Evolutionary conservation across 2,329 filamentous ascomycete species (phyloP).

Genomic region (Cytospora piceicola): DNA sequence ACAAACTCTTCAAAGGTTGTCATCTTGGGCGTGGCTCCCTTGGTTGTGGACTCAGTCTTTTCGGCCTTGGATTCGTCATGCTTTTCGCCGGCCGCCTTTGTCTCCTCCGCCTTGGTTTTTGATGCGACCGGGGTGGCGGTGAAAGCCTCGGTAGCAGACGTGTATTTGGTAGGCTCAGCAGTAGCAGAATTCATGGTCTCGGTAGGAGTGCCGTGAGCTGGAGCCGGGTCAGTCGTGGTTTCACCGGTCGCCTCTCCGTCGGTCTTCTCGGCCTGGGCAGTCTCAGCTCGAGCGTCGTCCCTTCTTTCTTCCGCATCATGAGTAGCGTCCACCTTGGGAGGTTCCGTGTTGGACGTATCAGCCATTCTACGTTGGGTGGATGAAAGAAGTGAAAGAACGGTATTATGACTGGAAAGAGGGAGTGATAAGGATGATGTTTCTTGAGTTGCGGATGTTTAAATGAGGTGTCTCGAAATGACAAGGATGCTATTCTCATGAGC

Average conservation of each 20-base stretch:
- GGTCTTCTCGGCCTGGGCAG: not conserved
- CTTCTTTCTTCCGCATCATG: not conserved
- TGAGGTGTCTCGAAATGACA: conserved; percentile 2
- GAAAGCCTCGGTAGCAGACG: not conserved
- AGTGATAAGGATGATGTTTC: not conserved
- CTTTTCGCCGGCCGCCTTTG: conserved; percentile 5
- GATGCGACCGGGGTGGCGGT: not conserved
- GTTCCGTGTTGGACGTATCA: conserved; percentile 15
- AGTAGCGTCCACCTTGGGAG: conserved; percentile 12
- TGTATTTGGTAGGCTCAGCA: not conserved
- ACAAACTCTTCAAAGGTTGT: conserved; percentile 59
- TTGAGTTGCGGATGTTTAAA: conserved; percentile 11
- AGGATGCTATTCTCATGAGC: not conserved
- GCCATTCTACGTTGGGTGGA: conserved; percentile 20
- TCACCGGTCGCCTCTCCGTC: not conserved
- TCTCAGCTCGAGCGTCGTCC: conserved; percentile 14
- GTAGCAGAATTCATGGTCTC: conserved; percentile 1
- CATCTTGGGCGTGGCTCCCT: conserved; percentile 11
- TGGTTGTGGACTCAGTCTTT: not conserved
- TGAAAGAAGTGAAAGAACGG: conserved; percentile 18
- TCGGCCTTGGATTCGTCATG: not conserved
- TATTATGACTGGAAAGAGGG: not conserved
- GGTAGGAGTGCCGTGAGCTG: conserved; percentile 12
- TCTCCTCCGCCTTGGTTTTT: conserved; percentile 6
- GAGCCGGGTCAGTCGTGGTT: conserved; percentile 5